phyloP scores from a whole-genome alignment of 768 basidiomycete genomes.

The Trametes cinnabarina region DNA sequence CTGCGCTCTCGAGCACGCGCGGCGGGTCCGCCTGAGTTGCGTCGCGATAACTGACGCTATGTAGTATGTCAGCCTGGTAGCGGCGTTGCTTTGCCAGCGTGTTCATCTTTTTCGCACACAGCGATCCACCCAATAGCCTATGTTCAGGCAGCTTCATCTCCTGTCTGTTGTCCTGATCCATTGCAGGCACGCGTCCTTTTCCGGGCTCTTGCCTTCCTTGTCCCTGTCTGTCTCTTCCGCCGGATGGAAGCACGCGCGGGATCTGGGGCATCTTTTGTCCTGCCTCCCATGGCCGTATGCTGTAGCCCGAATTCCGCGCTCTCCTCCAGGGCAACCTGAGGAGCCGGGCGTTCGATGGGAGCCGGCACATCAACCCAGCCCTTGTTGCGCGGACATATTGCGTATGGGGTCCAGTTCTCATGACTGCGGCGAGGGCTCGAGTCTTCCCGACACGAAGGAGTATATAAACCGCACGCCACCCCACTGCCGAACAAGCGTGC shows the following conservation, averaged over 20 bases:
- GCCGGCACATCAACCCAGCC: not conserved
- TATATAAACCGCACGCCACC: not conserved
- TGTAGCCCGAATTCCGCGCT: slow-evolving; percentile 1
- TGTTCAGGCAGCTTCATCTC: slow-evolving; percentile 8
- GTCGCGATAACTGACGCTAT: not conserved
- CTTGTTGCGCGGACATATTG: slow-evolving; percentile 6
- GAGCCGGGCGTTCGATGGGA: not conserved
- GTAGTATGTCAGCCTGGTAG: no score
- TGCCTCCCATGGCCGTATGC: not conserved
- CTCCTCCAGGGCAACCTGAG: not conserved
- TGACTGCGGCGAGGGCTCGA: slow-evolving; percentile 3
- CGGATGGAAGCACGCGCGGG: not conserved
- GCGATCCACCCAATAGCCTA: slow-evolving; percentile 8
- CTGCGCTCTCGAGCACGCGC: slow-evolving; percentile 1
- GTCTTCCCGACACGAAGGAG: slow-evolving; percentile 4
- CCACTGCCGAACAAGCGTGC: slow-evolving; percentile 7
- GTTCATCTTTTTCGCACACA: not conserved
- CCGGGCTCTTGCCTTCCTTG: not conserved
- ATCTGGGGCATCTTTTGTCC: not conserved
- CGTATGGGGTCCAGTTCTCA: slow-evolving; percentile 11
- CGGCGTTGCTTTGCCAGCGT: not conserved
- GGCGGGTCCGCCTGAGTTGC: slow-evolving; percentile 2
- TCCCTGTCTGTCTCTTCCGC: not conserved
- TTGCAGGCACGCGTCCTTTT: not conserved
- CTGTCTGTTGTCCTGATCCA: slow-evolving; percentile 8